Evolutionary conservation across 306 rosid genomes (phyloP), one percentile per base, ranked within the genome.

Genomic region (Cicer pinnatifidum): DNA sequence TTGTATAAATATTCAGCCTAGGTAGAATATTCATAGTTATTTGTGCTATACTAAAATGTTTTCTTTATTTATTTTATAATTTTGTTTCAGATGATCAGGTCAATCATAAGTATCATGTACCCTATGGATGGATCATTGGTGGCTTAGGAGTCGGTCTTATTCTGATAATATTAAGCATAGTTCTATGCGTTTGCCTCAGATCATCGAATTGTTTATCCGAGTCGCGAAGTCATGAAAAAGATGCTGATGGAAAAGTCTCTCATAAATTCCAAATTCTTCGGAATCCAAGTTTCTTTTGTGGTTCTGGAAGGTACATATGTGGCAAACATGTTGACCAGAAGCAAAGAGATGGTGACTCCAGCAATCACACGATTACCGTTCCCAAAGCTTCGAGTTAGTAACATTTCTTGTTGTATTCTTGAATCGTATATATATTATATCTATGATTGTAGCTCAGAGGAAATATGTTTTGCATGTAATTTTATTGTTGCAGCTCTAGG

Each of bases 241-340:
- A 87, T 73, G 85, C 82, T 8, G 86, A 83, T 71, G 80, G 77
- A 47, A 84, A 86, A 82, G 75, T 71, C 83, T 72, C 93, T 63
- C 92, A 88, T 77, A 88, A 84, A 75, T 94, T 94, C 70, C 99
- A 87, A 11, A 76, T 91, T 88, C 99, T 91, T 84, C 90, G 86
- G 65, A 91, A 87, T 58, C 94, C 96, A 67, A 94, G 88, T 81
- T 94, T 91, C 72, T 88, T 87, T 64, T 91, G 99, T 81, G 93
- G 88, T 79, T 94, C 97, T 13, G 96, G 97, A 80, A 87, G 97
- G 85, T 87, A 85, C 61, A 80, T 81, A 51, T 87, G 92, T 79
- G 87, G 97, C 72, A 88, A 79, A 37, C 75, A 87, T 82, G 83
- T 84, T 53, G 93, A 84, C 16, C 84, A 82, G 84, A 88, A 87